Evolutionary conservation across 164 flowering plant genomes (phyloP).

Genomic region (Kingdonia uniflora): DNA sequence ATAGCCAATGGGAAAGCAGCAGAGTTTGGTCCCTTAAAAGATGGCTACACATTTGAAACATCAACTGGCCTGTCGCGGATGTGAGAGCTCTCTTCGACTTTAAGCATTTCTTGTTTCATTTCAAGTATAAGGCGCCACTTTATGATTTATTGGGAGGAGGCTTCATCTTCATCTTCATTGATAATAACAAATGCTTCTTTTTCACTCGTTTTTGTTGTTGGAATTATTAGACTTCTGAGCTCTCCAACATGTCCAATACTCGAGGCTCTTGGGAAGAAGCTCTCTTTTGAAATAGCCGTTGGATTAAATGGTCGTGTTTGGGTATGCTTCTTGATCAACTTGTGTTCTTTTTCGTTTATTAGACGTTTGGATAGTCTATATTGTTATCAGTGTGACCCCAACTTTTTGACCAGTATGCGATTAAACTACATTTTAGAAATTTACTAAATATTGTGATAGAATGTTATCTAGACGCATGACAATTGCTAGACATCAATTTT

Average conservation of each 20-base stretch:
- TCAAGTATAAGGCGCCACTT: too few species aligned
- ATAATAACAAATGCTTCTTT: slow-evolving; percentile 1
- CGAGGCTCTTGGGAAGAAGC: slow-evolving; percentile 80
- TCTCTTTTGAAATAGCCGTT: slow-evolving; percentile 89
- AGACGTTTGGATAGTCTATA: too few species aligned
- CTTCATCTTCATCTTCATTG: neutral
- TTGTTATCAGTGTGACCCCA: too few species aligned
- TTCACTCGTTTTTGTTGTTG: neutral
- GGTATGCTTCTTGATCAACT: slow-evolving; percentile 32
- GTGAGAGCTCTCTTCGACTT: slow-evolving; percentile 29
- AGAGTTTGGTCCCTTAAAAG: slow-evolving; percentile 76
- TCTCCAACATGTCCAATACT: slow-evolving; percentile 93
- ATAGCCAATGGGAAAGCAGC: slow-evolving; percentile 82
- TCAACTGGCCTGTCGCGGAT: slow-evolving; percentile 80
- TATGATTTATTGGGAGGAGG: too few species aligned
- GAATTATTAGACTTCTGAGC: slow-evolving; percentile 55
- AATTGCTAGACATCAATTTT: too few species aligned
- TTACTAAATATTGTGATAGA: too few species aligned
- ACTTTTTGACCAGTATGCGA: too few species aligned
- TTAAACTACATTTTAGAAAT: too few species aligned
- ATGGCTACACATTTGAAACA: slow-evolving; percentile 81
- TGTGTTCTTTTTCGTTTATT: neutral
- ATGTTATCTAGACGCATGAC: too few species aligned
- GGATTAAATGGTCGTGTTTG: slow-evolving; percentile 95
- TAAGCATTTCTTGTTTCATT: neutral